These are phyloP conservation scores for Colletotrichum neosansevieriae DNA, from an alignment of 2,329 filamentous ascomycete genomes.

Conservation along the genomic window DNA sequence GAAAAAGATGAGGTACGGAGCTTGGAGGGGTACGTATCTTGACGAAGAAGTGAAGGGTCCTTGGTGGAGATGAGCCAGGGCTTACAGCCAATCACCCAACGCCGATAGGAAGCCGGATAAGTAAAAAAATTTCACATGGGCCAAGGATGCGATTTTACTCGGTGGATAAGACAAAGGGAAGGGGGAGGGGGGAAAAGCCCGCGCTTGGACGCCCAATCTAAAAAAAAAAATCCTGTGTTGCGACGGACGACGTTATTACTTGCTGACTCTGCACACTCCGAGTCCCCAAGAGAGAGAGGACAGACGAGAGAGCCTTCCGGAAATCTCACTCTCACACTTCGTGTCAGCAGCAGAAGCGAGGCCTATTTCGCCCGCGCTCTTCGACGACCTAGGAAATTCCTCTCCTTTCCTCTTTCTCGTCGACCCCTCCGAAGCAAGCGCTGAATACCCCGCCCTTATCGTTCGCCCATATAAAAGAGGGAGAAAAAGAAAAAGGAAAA, in stretches of 20 bases:
- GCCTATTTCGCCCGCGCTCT: conserved; percentile 12
- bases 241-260: background rate
- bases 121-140: conserved; percentile 43
- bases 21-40: conserved; percentile 25
- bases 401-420: conserved; percentile 13
- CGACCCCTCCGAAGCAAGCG: conserved; percentile 40
- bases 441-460: conserved; percentile 57
- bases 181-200: conserved; percentile 19
- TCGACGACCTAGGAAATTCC: background rate
- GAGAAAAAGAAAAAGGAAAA: conserved; percentile 40
- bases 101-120: conserved; percentile 34
- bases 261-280: conserved; percentile 33
- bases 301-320: conserved; percentile 34
- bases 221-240: conserved; percentile 39
- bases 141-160: conserved; percentile 40
- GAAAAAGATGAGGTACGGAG: conserved; percentile 37
- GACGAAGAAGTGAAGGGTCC: conserved; percentile 17
- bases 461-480: too few species aligned
- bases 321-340: conserved; percentile 22
- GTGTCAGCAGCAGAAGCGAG: conserved; percentile 33
- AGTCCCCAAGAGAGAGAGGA: conserved; percentile 37
- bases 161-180: conserved; percentile 38
- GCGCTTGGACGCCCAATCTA: conserved; percentile 36
- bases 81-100: background rate
- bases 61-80: background rate